These are phyloP conservation scores for Penicillium sp. DNA, from an alignment of 2,329 filamentous ascomycete genomes.

Conservation along the genomic window DNA sequence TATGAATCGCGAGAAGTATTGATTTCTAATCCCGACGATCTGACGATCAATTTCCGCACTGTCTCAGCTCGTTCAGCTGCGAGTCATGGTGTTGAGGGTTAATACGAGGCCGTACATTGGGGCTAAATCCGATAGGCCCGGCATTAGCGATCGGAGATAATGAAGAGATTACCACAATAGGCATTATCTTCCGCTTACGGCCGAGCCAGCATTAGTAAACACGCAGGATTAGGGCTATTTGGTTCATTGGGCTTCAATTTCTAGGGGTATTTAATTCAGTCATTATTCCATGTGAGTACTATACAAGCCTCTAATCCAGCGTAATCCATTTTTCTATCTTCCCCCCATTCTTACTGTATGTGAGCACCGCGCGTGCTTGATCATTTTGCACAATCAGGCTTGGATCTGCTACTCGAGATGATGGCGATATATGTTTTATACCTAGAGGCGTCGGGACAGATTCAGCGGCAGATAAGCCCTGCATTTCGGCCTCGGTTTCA, in stretches of 20 bases:
- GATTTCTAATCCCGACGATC: too few relatives aligned
- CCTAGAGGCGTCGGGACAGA: background rate
- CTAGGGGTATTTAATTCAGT: too few relatives aligned
- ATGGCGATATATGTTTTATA: slow-evolving; percentile 1
- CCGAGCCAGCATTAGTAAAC: background rate
- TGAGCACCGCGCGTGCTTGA: slow-evolving; percentile 6
- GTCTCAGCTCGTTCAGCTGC: too few relatives aligned
- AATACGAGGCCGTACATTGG: background rate
- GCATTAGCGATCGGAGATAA: background rate
- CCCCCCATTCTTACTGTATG: slow-evolving; percentile 6
- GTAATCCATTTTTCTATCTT: background rate
- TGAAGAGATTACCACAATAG: background rate
- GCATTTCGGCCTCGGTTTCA: slow-evolving; percentile 16
- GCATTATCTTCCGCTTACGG: background rate
- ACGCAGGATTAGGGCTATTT: background rate
- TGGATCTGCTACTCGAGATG: background rate
- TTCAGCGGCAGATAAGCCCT: background rate
- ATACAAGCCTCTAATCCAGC: background rate
- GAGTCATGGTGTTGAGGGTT: too few relatives aligned
- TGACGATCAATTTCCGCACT: too few relatives aligned
- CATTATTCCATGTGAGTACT: background rate
- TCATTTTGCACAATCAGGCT: background rate
- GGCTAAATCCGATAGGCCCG: background rate
- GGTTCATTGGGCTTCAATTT: background rate
- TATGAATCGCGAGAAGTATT: too few relatives aligned